Percentiles rank a stretch among this genome's conserved stretches.
Evolutionary conservation across 345 rosid species (phyloP).

Genomic region (Aegle marmelos): DNA sequence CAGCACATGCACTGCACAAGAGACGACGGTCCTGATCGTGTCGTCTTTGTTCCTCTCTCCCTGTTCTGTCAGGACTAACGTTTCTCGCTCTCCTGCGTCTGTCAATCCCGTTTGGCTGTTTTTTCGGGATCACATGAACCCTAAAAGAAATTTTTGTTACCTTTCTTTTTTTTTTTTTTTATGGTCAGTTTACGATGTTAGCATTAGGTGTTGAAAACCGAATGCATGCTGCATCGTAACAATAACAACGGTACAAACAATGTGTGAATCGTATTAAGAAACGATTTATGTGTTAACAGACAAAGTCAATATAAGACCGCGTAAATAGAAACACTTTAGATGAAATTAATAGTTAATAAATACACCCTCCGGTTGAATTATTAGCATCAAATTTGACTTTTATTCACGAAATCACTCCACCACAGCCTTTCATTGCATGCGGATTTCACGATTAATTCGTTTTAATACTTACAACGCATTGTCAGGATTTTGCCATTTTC

Average conservation of each 20-base stretch:
- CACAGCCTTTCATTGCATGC: no score
- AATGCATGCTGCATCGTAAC: neutral
- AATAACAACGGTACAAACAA: neutral
- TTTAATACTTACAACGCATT: neutral
- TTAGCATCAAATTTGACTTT: no score
- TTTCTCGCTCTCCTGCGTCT: slow-evolving; percentile 13
- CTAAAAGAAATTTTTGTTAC: neutral
- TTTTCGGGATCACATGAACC: slow-evolving; percentile 13
- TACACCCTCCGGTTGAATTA: no score
- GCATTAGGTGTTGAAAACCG: neutral
- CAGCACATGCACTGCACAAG: slow-evolving; percentile 5
- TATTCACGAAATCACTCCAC: no score
- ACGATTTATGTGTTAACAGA: neutral
- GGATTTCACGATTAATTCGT: no score
- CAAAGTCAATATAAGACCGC: neutral
- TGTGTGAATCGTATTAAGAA: neutral
- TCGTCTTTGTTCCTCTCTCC: neutral
- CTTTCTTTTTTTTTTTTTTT: accelerated
- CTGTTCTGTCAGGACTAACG: no score
- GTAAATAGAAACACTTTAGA: no score
- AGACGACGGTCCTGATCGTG: neutral
- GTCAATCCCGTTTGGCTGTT: slow-evolving; percentile 7
- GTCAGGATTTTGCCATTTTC: neutral
- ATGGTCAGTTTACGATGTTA: neutral
- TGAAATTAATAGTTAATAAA: no score